phyloP scores from a whole-genome alignment of 1,284 basidiomycete species.

The Malassezia vespertilionis region DNA sequence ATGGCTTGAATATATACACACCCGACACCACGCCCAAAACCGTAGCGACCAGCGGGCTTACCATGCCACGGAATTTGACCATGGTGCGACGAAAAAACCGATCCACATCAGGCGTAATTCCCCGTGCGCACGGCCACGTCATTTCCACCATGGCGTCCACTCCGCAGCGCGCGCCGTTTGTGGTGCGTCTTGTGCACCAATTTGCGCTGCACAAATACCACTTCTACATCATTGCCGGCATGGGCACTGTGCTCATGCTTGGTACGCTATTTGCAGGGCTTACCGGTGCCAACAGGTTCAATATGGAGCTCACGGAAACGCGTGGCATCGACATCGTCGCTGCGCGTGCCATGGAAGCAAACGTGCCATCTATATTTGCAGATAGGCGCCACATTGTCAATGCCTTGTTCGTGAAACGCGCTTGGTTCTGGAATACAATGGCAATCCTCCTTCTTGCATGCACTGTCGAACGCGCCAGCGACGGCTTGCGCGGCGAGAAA shows the following conservation, averaged over 20 bases:
- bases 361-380: slow-evolving; percentile 1
- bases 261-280: neutral
- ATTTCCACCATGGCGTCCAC: neutral
- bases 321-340: slow-evolving; percentile 4
- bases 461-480: slow-evolving; percentile 3
- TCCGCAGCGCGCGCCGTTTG: neutral
- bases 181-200: neutral
- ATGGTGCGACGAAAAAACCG: neutral
- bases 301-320: neutral
- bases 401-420: slow-evolving; percentile 72
- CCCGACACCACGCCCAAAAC: slow-evolving; percentile 13
- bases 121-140: neutral
- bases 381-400: slow-evolving; percentile 71
- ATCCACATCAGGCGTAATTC: neutral
- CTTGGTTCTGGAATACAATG: slow-evolving; percentile 73
- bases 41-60: slow-evolving; percentile 6
- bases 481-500: slow-evolving; percentile 8
- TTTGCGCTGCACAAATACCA: slow-evolving; percentile 9
- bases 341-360: neutral
- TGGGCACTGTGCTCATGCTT: neutral
- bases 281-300: slow-evolving; percentile 2
- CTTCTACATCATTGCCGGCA: neutral
- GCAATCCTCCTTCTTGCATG: slow-evolving; percentile 19
- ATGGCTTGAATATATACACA: slow-evolving; percentile 16
- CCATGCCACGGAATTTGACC: neutral